Percentiles rank a stretch among this genome's conserved stretches.
These are phyloP conservation scores for Funneliformis mosseae DNA, from an alignment of 192 early-diverging fungal species.

Conservation along the genomic window DNA sequence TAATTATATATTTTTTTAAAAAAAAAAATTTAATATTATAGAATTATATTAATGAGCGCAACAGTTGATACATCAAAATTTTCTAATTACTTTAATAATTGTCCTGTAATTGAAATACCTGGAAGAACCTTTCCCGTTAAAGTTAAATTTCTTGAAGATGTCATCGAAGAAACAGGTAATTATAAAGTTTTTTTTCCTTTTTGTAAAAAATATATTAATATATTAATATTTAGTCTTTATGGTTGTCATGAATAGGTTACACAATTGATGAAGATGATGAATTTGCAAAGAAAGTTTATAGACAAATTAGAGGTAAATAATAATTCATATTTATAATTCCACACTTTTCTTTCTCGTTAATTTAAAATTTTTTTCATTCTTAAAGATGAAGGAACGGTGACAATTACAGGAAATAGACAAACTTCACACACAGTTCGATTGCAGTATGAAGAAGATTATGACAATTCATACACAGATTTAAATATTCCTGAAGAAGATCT, in stretches of 20 bases:
- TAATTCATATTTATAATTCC: background rate
- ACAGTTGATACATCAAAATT: constrained; percentile 69
- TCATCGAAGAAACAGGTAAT: constrained; percentile 53
- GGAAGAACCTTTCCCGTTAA: constrained; percentile 75
- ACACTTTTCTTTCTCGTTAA: background rate
- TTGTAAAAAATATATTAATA: background rate
- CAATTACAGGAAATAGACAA: constrained; percentile 40
- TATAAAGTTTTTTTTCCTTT: background rate
- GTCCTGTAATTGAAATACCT: constrained; percentile 68
- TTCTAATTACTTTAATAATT: constrained; percentile 60
- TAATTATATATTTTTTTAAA: constrained; percentile 13
- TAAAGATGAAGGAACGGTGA: constrained; percentile 40
- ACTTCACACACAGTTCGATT: constrained; percentile 36
- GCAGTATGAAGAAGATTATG: constrained; percentile 42
- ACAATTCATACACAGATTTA: constrained; percentile 1
- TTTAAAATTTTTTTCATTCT: background rate
- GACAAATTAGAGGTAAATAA: constrained; percentile 40
- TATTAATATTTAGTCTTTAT: background rate
- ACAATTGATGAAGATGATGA: constrained; percentile 50
- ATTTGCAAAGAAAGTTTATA: constrained; percentile 45
- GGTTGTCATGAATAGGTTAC: constrained; percentile 42
- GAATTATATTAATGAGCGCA: constrained; percentile 72
- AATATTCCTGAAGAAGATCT: constrained; percentile 45
- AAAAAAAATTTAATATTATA: constrained; percentile 28
- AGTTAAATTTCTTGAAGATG: constrained; percentile 73